phyloP scores from a whole-genome alignment of 2,329 filamentous ascomycete genomes.

The Grosmannia huntii region DNA sequence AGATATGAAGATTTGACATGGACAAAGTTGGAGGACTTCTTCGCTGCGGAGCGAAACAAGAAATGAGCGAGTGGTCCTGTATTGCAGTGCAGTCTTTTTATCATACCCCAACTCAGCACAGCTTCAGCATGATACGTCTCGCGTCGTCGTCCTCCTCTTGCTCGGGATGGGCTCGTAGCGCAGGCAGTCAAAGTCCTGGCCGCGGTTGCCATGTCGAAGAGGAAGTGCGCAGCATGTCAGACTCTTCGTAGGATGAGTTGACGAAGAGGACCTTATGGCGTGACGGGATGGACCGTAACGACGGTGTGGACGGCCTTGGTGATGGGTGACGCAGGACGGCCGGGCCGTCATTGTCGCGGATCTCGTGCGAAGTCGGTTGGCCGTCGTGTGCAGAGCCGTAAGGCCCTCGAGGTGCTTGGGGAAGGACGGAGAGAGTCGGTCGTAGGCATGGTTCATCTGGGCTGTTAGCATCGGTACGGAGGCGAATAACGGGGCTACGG shows the following conservation, averaged over 20 bases:
- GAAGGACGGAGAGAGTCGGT: conserved; percentile 67
- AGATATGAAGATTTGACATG: not conserved
- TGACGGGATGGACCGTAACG: conserved; percentile 67
- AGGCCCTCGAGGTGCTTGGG: conserved; percentile 66
- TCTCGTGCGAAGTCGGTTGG: conserved; percentile 12
- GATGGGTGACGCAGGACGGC: conserved; percentile 21
- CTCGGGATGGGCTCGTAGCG: conserved; percentile 32
- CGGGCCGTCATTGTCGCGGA: conserved; percentile 13
- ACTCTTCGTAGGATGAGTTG: conserved; percentile 61
- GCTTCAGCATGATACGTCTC: conserved; percentile 8
- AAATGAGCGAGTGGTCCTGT: not conserved
- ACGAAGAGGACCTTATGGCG: conserved; percentile 76
- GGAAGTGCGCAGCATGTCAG: conserved; percentile 40
- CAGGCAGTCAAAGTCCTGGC: conserved; percentile 33
- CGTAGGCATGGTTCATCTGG: conserved; percentile 49
- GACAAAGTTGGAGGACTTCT: not conserved
- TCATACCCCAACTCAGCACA: conserved; percentile 1
- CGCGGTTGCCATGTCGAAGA: conserved; percentile 28
- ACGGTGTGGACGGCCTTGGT: conserved; percentile 64
- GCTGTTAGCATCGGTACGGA: conserved; percentile 18
- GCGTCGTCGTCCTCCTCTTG: conserved; percentile 11
- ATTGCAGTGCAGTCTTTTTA: not conserved
- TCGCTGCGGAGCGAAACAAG: not conserved
- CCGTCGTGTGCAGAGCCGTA: conserved; percentile 50
- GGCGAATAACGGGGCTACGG: conserved; percentile 28